Percentiles rank a stretch among this genome's conserved stretches.
phyloP scores from a whole-genome alignment of 441 rosid species.

The Pelargonium fulgidum region DNA sequence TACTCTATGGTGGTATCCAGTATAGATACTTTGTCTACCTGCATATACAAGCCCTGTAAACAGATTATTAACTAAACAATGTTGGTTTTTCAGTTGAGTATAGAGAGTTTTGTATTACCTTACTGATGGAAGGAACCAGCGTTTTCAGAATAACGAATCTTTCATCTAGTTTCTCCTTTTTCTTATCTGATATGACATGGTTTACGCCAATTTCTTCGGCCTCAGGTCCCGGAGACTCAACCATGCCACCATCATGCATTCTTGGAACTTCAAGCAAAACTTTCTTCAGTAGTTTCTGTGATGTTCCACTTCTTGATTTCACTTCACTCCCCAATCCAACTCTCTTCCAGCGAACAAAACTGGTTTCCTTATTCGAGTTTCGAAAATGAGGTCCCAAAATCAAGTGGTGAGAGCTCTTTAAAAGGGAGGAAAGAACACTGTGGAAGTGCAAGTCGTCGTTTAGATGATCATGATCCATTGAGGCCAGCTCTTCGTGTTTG shows the following conservation, averaged over 20 bases:
- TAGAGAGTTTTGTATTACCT: slow-evolving; percentile 38
- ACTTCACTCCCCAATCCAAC: slow-evolving; percentile 25
- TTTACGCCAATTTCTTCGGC: slow-evolving; percentile 16
- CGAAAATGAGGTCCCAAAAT: slow-evolving; percentile 43
- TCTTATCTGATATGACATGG: slow-evolving; percentile 43
- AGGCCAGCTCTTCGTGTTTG: slow-evolving; percentile 28
- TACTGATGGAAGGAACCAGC: slow-evolving; percentile 55
- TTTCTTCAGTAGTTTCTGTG: slow-evolving; percentile 64
- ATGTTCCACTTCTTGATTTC: slow-evolving; percentile 20
- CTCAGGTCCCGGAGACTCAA: slow-evolving; percentile 26
- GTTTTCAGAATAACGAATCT: slow-evolving; percentile 54
- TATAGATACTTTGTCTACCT: slow-evolving; percentile 71
- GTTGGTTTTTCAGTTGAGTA: not conserved
- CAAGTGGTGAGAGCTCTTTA: slow-evolving; percentile 57
- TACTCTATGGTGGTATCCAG: slow-evolving; percentile 71
- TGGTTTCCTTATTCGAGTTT: slow-evolving; percentile 41
- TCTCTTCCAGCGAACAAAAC: slow-evolving; percentile 62
- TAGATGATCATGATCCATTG: slow-evolving; percentile 24
- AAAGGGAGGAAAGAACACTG: slow-evolving; percentile 52
- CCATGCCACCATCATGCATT: slow-evolving; percentile 37
- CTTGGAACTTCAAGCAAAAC: slow-evolving; percentile 61
- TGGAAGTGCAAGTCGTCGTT: slow-evolving; percentile 65
- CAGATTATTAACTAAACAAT: not conserved
- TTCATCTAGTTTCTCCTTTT: slow-evolving; percentile 49
- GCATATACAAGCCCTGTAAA: slow-evolving; percentile 23